Evolutionary conservation across 139 green algal genomes (phyloP).

Genomic region (Closterium sp.): DNA sequence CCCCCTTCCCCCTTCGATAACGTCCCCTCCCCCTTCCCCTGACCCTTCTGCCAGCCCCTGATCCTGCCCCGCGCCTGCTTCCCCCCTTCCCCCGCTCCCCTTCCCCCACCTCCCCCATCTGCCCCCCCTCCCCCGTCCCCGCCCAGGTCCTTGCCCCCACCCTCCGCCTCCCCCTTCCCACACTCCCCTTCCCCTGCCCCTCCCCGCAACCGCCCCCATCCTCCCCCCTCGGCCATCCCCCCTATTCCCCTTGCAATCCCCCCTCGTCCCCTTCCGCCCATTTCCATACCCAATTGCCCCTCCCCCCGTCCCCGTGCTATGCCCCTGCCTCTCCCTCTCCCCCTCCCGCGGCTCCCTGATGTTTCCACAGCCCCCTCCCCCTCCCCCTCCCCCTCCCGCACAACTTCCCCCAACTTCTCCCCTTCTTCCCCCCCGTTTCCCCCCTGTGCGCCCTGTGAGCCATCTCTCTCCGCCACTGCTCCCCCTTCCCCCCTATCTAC

Average conservation of each 20-base stretch:
- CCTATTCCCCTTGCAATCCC: neutral
- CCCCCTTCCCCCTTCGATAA: neutral
- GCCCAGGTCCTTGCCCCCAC: neutral
- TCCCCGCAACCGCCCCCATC: neutral
- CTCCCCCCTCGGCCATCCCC: neutral
- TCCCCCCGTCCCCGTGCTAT: neutral
- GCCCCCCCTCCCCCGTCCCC: neutral
- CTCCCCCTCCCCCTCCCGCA: neutral
- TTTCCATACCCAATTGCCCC: neutral
- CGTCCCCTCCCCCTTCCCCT: neutral
- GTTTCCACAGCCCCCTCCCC: neutral
- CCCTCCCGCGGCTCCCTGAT: neutral
- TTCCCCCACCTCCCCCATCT: neutral
- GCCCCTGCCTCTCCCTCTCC: neutral
- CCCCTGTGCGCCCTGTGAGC: neutral
- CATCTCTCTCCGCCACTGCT: neutral
- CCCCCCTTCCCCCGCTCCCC: neutral
- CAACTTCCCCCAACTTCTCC: neutral
- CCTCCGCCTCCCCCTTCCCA: neutral
- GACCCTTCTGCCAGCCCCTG: neutral
- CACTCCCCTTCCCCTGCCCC: neutral
- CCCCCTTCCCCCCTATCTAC: neutral
- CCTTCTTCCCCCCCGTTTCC: neutral
- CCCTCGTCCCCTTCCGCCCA: neutral
- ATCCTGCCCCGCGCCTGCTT: neutral